A percentile compares a stretch with the other conserved stretches of the same genome.
Conservation (phyloP, 176 grass and related monocot genomes). For the Poa annua region DNA sequence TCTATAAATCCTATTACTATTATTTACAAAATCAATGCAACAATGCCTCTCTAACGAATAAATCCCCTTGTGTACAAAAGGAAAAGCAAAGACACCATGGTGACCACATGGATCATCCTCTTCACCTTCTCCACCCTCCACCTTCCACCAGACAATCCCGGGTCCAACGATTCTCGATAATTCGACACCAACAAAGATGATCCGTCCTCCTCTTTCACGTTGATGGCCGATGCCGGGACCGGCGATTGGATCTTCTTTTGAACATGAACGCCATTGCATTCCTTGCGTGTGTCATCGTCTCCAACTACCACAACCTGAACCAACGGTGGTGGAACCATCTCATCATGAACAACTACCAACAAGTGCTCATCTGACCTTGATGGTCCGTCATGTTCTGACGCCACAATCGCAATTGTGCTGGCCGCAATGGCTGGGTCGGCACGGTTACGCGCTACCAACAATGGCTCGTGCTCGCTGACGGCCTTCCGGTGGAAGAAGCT, state of each 20-base stretch:
- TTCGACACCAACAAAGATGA: background rate
- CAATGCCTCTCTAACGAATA: slow-evolving; percentile 17
- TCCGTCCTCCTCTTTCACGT: background rate
- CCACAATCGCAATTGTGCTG: background rate
- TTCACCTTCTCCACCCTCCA: slow-evolving; percentile 46
- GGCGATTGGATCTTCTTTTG: background rate
- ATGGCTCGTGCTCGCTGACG: background rate
- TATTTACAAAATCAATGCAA: background rate
- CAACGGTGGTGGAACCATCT: slow-evolving; percentile 39
- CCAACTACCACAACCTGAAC: slow-evolving; percentile 33
- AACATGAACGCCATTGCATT: slow-evolving; percentile 5
- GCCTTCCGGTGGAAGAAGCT: slow-evolving; percentile 54
- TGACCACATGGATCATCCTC: slow-evolving; percentile 45
- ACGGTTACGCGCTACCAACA: background rate
- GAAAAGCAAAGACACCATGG: slow-evolving; percentile 35
- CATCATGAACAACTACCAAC: slow-evolving; percentile 12
- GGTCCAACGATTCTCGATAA: background rate
- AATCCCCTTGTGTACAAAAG: slow-evolving; percentile 46
- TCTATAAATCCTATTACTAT: background rate
- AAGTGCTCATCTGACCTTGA: slow-evolving; percentile 1
- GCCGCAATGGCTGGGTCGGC: background rate
- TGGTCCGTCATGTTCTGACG: background rate
- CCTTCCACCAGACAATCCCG: background rate
- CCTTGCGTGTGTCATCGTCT: background rate
- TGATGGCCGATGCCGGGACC: too few relatives aligned